Evolutionary conservation across 176 grass and related monocot genomes (phyloP).

Genomic region (Areca catechu): DNA sequence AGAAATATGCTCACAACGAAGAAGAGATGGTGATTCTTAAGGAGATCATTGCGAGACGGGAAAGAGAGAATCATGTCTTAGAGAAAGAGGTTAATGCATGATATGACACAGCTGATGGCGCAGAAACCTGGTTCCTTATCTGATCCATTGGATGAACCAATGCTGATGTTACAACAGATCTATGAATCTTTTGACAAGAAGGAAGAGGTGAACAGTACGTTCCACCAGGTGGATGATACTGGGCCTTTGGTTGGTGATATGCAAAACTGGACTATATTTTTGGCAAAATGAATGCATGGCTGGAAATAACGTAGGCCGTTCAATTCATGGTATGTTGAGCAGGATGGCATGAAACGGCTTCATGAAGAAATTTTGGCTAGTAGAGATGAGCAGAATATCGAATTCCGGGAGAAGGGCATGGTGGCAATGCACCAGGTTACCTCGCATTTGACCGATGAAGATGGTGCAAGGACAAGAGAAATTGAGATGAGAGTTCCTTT

Average conservation of each 20-base stretch:
- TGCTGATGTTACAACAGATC: conserved; percentile 2
- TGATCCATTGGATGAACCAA: conserved; percentile 5
- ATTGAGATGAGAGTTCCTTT: conserved; percentile 14
- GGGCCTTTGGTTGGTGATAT: neutral
- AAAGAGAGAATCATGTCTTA: conserved; percentile 47
- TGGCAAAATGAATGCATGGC: neutral
- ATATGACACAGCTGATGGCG: neutral
- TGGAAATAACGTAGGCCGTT: neutral
- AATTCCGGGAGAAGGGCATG: conserved; percentile 28
- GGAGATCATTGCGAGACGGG: conserved; percentile 67
- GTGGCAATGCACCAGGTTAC: conserved; percentile 25
- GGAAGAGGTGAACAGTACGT: neutral
- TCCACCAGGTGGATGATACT: neutral
- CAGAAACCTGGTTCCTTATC: neutral
- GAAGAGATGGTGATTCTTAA: conserved; percentile 70
- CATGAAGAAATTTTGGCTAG: neutral
- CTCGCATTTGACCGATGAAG: neutral
- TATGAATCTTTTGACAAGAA: conserved; percentile 10
- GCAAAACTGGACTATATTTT: neutral
- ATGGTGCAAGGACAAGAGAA: conserved; percentile 21
- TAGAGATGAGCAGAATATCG: conserved; percentile 8
- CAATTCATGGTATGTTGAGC: neutral
- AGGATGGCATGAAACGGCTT: neutral
- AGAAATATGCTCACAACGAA: conserved; percentile 64
- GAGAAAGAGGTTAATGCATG: conserved; percentile 59